These are phyloP conservation scores for Penstemon eatonii DNA, from an alignment of 257 asterid species.

Conservation along the genomic window DNA sequence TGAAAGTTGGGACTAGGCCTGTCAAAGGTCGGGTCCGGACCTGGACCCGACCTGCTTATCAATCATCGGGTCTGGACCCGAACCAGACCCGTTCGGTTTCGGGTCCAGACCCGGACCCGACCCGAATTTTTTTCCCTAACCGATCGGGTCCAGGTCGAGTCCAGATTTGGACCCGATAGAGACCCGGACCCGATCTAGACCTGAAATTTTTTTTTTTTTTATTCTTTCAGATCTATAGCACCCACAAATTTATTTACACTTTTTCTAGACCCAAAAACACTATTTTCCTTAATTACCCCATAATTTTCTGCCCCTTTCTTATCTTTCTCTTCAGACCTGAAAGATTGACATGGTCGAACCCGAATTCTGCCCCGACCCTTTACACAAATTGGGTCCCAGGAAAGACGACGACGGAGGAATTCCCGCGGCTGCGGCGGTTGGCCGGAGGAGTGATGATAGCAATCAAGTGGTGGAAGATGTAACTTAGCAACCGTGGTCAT, in stretches of 20 bases:
- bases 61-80: too few species aligned
- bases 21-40: too few species aligned
- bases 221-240: too few species aligned
- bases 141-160: too few species aligned
- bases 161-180: too few species aligned
- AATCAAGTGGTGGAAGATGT: slow-evolving; percentile 56
- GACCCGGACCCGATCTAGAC: too few species aligned
- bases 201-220: too few species aligned
- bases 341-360: slow-evolving; percentile 61
- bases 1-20: too few species aligned
- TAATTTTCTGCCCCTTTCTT: slow-evolving; percentile 26
- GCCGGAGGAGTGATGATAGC: slow-evolving; percentile 41
- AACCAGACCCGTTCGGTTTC: too few species aligned
- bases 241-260: slow-evolving; percentile 38
- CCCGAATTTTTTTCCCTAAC: too few species aligned
- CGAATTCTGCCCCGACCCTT: slow-evolving; percentile 40
- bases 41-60: too few species aligned
- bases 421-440: slow-evolving; percentile 38
- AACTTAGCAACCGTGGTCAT: slow-evolving; percentile 67
- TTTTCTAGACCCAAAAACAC: slow-evolving; percentile 28
- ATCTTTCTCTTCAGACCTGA: slow-evolving; percentile 52
- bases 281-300: slow-evolving; percentile 16
- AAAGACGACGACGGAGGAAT: slow-evolving; percentile 33
- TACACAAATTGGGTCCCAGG: slow-evolving; percentile 39
- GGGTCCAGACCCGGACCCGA: too few species aligned